Evolutionary conservation across 768 basidiomycete genomes (phyloP).

Genomic region (Infundibulicybe gibba): DNA sequence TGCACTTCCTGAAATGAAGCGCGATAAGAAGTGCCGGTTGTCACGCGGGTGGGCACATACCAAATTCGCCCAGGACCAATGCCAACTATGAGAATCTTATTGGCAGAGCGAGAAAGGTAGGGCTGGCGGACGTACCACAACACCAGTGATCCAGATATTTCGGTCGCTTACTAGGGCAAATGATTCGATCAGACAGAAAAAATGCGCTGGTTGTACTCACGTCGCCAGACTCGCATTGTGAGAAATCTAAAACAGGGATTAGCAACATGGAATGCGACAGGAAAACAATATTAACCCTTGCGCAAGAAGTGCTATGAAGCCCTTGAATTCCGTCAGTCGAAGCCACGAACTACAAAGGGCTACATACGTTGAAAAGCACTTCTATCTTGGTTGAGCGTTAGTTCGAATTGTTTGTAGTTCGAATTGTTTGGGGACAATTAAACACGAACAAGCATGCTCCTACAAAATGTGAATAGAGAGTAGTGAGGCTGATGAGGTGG

Average conservation of each 20-base stretch:
- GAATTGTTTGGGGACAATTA: background rate
- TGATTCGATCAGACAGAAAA: background rate
- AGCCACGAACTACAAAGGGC: background rate
- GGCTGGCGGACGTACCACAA: conserved; percentile 26
- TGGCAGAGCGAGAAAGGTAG: background rate
- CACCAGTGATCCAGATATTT: conserved; percentile 27
- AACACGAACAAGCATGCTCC: no score
- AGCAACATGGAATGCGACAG: background rate
- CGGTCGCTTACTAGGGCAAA: conserved; percentile 30
- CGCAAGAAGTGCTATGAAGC: conserved; percentile 43
- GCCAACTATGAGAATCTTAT: conserved; percentile 10
- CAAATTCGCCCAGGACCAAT: conserved; percentile 38
- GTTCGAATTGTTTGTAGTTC: conserved; percentile 34
- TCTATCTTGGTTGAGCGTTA: conserved; percentile 42
- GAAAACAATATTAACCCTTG: conserved; percentile 30
- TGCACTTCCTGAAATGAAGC: background rate
- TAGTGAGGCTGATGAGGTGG: no score
- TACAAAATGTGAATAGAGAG: no score
- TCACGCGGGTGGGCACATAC: conserved; percentile 13
- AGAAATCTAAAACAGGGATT: conserved; percentile 32
- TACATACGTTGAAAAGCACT: no score
- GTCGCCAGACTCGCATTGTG: conserved; percentile 39
- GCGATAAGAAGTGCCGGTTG: background rate
- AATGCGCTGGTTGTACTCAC: conserved; percentile 30
- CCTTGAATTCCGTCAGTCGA: conserved; percentile 18